phyloP scores from a whole-genome alignment of 2,329 filamentous ascomycete species.

The Stagonosporopsis rhizophila region DNA sequence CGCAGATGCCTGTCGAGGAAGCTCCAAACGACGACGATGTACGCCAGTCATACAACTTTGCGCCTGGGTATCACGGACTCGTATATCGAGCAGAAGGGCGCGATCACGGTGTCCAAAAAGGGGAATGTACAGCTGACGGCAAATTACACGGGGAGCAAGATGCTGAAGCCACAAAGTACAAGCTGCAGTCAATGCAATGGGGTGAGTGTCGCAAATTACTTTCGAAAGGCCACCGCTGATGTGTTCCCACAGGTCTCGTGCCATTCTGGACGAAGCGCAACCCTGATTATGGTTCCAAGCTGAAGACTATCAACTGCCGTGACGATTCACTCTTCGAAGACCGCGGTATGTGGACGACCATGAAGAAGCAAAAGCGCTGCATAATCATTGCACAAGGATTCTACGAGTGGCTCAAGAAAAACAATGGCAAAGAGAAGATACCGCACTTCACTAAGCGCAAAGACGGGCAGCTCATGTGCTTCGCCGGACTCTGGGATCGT shows the following conservation, averaged over 20 bases:
- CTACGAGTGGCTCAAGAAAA: constrained; percentile 92
- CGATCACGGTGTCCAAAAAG: constrained; percentile 59
- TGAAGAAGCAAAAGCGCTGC: constrained; percentile 90
- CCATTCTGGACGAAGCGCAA: constrained; percentile 92
- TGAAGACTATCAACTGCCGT: constrained; percentile 94
- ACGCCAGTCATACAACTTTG: constrained; percentile 89
- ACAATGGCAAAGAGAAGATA: constrained; percentile 76
- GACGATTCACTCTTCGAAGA: constrained; percentile 81
- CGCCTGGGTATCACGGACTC: constrained; percentile 82
- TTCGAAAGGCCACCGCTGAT: constrained; percentile 22
- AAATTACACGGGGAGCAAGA: constrained; percentile 18
- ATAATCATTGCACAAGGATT: constrained; percentile 90
- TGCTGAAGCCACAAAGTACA: constrained; percentile 66
- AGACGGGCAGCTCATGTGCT: constrained; percentile 83
- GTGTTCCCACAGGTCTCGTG: constrained; percentile 64
- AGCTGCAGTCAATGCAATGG: constrained; percentile 95
- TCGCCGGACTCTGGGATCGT: constrained; percentile 92
- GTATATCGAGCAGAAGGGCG: constrained; percentile 81
- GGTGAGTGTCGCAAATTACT: constrained; percentile 50
- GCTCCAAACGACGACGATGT: constrained; percentile 73
- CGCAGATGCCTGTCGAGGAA: constrained; percentile 75
- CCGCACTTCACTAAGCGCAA: constrained; percentile 84
- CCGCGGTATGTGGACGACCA: constrained; percentile 86
- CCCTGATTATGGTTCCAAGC: constrained; percentile 76
- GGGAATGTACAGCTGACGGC: constrained; percentile 3